Evolutionary conservation across 306 rosid genomes (phyloP), one percentile per base, ranked within the genome.

Genomic region (Hippophae gyantsensis): DNA sequence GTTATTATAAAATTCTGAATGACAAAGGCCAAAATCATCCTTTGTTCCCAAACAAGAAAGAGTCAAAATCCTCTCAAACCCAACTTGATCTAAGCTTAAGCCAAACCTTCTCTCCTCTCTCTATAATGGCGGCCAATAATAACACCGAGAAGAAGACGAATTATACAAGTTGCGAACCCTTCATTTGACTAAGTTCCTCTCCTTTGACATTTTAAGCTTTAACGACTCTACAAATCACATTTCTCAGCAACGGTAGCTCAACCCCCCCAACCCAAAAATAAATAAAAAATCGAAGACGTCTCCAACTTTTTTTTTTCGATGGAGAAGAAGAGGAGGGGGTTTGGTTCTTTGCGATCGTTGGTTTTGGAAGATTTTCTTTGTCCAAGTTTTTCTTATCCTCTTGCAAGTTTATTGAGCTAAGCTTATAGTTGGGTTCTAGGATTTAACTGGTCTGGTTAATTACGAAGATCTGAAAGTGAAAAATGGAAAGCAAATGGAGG

Each of bases 401-500:
- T 43, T 49, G 1, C n/a, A 27, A 42, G 57, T 54, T 57, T 48
- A 38, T 69, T 49, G 60, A 38, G 74, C 57, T 10, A 58, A 71
- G 45, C 54, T 5, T 38, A 57, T 52, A 65, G 67, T 56, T 51
- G 49, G 63, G 38, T 57, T 68, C 62, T 52, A 43, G 65, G 57
- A 55, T 68, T 60, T 65, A 11, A 14, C 57, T 50, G 18, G 54
- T 48, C 50, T 51, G 23, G 38, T 32, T 4, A 32, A 4, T 32
- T 32, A 32, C 38, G 38, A 67, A 53, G 78, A 75, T 72, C 73
- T 66, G 59, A 23, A 56, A 63, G 58, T 48, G 18, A 64, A 76
- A 69, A 76, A 90, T 92, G 99, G 96, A 81, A 62, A 87, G 96
- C 74, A 92, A 85, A 76, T 88, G 99, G 99, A 87, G 81, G 88